phyloP scores from a whole-genome alignment of 164 flowering plant species.

The Echeveria elegans region DNA sequence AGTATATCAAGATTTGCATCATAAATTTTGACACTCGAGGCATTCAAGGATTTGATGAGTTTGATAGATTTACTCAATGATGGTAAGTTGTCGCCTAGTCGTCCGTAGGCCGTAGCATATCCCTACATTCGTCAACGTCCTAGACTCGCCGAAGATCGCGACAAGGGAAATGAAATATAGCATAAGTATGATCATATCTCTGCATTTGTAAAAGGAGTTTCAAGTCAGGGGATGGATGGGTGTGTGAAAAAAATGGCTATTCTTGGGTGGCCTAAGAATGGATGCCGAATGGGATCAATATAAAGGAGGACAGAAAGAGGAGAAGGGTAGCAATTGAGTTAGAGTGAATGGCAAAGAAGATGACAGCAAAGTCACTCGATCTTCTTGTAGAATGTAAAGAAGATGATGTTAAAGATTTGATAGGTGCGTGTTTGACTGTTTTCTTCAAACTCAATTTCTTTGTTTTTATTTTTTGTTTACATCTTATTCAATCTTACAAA shows the following conservation, averaged over 20 bases:
- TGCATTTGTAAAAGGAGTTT: neutral
- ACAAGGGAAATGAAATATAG: neutral
- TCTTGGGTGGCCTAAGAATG: too few species aligned
- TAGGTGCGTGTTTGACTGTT: neutral
- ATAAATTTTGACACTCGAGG: slow-evolving; percentile 23
- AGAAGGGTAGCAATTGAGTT: neutral
- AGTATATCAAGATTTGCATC: slow-evolving; percentile 30
- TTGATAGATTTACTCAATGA: slow-evolving; percentile 23
- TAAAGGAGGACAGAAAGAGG: neutral
- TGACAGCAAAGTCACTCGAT: neutral
- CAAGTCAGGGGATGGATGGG: neutral
- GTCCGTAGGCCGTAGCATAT: slow-evolving; percentile 33
- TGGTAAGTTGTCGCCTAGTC: slow-evolving; percentile 27
- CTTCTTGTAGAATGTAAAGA: slow-evolving; percentile 5
- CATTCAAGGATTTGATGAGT: slow-evolving; percentile 20
- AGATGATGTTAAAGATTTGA: neutral
- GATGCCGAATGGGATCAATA: neutral
- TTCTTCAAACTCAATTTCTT: neutral
- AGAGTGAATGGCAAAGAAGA: neutral
- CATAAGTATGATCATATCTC: neutral
- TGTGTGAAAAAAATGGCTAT: too few species aligned
- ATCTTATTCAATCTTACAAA: too few species aligned
- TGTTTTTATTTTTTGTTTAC: too few species aligned
- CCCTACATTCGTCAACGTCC: slow-evolving; percentile 17
- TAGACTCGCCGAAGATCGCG: neutral